phyloP scores from a whole-genome alignment of 306 rosid species.

The Trichosanthes cucumerina region DNA sequence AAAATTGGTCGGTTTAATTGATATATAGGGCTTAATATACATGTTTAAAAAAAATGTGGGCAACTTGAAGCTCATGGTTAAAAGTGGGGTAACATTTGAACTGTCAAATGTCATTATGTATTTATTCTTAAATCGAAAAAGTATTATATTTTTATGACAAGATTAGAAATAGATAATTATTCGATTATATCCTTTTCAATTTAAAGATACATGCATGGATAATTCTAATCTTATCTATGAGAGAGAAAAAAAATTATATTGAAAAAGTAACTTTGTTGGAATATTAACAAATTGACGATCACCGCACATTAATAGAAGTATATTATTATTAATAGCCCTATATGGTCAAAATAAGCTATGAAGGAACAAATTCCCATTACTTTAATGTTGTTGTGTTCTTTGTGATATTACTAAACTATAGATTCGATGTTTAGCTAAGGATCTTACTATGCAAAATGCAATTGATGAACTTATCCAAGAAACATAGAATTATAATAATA shows the following conservation, averaged over 20 bases:
- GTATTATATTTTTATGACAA: not conserved
- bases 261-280: not conserved
- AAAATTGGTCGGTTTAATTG: not conserved
- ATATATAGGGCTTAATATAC: no score
- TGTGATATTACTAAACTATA: not conserved
- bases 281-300: not conserved
- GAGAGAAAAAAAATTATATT: not conserved
- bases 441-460: not conserved
- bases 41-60: no score
- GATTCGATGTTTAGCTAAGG: not conserved
- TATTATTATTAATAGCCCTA: not conserved
- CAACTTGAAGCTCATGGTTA: no score
- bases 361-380: not conserved
- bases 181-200: not conserved
- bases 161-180: not conserved
- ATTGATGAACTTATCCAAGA: no score
- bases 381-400: not conserved
- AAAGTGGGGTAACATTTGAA: no score
- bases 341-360: not conserved
- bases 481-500: no score
- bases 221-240: not conserved
- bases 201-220: not conserved
- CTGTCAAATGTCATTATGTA: no score
- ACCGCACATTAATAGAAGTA: not conserved
- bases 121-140: no score